Percentiles rank a stretch among this genome's conserved stretches.
These are phyloP conservation scores for Oenanthe javanica DNA, from an alignment of 140 eudicot genomes.

Conservation along the genomic window DNA sequence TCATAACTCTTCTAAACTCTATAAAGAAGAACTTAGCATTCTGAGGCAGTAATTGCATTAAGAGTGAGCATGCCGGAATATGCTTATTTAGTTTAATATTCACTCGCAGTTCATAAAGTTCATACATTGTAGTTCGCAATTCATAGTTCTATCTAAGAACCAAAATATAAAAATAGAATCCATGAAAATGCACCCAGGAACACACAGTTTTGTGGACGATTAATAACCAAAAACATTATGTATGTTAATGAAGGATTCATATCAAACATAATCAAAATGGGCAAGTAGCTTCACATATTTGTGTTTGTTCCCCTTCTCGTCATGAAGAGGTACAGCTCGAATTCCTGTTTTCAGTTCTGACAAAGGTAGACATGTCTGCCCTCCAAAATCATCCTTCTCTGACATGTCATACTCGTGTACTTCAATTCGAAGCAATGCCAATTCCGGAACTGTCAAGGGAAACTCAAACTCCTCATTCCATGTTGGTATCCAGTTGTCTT, in stretches of 20 bases:
- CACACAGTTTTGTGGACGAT: not conserved
- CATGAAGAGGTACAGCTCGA: constrained; percentile 67
- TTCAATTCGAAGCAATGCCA: constrained; percentile 69
- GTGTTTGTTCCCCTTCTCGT: constrained; percentile 58
- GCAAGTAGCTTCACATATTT: constrained; percentile 68
- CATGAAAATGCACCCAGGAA: not conserved
- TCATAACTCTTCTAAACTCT: not conserved
- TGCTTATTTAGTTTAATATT: not conserved
- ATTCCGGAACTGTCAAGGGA: constrained; percentile 70
- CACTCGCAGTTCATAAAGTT: not conserved
- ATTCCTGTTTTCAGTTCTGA: constrained; percentile 65
- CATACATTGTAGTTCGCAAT: not conserved
- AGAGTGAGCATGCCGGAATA: not conserved
- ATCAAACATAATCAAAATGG: constrained; percentile 51
- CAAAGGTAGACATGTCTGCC: constrained; percentile 85
- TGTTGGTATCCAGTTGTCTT: constrained; percentile 73
- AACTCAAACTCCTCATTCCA: constrained; percentile 89
- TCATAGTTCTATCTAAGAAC: not conserved
- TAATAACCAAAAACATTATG: not conserved
- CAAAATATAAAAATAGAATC: not conserved
- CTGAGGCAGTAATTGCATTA: not conserved
- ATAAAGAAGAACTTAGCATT: not conserved
- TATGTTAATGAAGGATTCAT: not conserved
- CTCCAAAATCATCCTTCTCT: constrained; percentile 80
- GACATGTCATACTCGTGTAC: constrained; percentile 74